Conservation (phyloP, 441 rosid species). For the Pelargonium fulgidum region DNA sequence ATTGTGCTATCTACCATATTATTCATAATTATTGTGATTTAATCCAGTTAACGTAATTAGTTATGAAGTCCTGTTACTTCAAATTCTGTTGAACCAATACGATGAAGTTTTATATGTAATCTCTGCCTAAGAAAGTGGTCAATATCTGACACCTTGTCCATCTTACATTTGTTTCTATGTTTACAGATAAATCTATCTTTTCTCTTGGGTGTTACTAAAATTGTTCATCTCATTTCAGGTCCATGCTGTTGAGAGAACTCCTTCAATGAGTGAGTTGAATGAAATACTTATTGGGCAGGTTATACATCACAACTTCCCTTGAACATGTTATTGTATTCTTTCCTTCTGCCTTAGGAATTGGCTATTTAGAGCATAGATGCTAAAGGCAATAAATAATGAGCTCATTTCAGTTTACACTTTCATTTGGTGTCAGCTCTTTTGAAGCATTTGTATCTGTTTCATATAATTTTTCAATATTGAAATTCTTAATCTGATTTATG, state of each 20-base stretch:
- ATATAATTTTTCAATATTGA: neutral
- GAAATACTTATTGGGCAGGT: conserved; percentile 95
- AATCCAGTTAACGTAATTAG: neutral
- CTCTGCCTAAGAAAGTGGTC: neutral
- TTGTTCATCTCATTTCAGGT: conserved; percentile 46
- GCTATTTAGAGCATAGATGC: neutral
- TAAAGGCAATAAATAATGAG: neutral
- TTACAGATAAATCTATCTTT: neutral
- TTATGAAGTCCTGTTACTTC: neutral
- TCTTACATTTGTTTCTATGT: neutral
- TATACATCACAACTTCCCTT: conserved; percentile 16
- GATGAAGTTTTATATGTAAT: neutral
- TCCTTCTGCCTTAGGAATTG: neutral
- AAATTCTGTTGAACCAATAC: neutral
- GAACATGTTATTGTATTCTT: neutral
- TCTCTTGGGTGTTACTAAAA: conserved; percentile 16
- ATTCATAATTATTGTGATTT: neutral
- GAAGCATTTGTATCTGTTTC: conserved; percentile 6
- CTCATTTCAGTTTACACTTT: neutral
- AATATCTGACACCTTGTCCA: conserved; percentile 7
- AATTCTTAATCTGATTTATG: neutral
- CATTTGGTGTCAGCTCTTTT: neutral
- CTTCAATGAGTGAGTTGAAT: conserved; percentile 94
- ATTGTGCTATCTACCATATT: neutral
- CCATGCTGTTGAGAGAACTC: conserved; percentile 82